Conservation (phyloP, 257 asterid genomes). For the Coffea canephora region DNA sequence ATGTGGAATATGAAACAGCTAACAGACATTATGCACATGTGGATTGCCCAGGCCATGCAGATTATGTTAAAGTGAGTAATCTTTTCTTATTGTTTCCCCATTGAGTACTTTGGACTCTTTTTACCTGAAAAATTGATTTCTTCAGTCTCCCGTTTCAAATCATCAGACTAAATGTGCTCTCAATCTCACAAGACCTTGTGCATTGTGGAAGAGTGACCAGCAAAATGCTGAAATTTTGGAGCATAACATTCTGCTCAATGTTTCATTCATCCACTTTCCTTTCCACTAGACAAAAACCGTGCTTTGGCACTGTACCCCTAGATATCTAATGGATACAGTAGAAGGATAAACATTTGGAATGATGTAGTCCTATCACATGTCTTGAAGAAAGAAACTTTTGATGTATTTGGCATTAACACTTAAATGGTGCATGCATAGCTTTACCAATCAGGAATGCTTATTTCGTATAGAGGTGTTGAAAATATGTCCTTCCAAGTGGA, state of each 20-base stretch:
- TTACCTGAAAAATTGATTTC: not conserved
- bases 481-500: not conserved
- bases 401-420: not conserved
- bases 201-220: not conserved
- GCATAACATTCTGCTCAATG: not conserved
- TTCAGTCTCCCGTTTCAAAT: not conserved
- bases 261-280: not conserved
- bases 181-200: not conserved
- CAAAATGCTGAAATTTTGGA: not conserved
- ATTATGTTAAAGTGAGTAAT: constrained; percentile 76
- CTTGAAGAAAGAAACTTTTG: not conserved
- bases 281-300: no score
- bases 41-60: constrained; percentile 98
- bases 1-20: constrained; percentile 93
- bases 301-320: no score
- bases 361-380: no score
- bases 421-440: not conserved
- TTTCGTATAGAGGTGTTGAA: not conserved
- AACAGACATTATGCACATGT: constrained; percentile 97
- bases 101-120: not conserved
- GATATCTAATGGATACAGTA: no score
- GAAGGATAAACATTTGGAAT: not conserved
- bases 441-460: not conserved
- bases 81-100: not conserved
- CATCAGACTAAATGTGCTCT: not conserved